Evolutionary conservation across 768 basidiomycete genomes (phyloP), one percentile per base, ranked within the genome.

Genomic region (Terana coerulea): DNA sequence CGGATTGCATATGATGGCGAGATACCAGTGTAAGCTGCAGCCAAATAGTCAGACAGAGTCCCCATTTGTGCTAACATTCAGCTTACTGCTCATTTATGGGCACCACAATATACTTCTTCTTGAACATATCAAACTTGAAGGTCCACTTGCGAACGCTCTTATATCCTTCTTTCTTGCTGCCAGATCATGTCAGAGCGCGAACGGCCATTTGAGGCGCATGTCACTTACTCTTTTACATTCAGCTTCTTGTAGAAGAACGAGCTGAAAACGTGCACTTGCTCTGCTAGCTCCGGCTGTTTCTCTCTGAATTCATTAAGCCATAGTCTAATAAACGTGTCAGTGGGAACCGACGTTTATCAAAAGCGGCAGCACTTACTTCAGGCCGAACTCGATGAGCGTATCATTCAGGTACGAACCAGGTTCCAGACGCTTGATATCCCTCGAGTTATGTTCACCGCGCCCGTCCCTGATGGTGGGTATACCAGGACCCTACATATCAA

Each of bases 231-330:
- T 64, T 80, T 87, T 47, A 78, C 77, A 52, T 85, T 86, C 24
- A 99, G 70, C 67, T 97, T 95, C 73, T 95, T 91, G 74, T 95
- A 98, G 69, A 99, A 98, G 71, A 98, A 99, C 0, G 95, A 95
- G 66, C 86, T 98, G 74, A 98, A 98, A 3, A 98, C 79, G 61
- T 98, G 86, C 1, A 95, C 75, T 58, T 89, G 78, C 2, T 83
- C 77, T 1, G 83, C 88, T 3, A 90, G 69, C 14, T 75, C 75
- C 2, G 86, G 84, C 54, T 86, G 64, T 30, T 61, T 69, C 31
- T 65, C 69, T 55, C 80, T 77, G 22, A 90, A 67, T 6, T 78
- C 75, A 44, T 72, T 76, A 9, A 86, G 73, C 86, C 89, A 91
- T 12, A 84, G 71, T 64, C 93, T 95, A 50, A 6, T 22, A 17